Base-by-base conservation (phyloP, 1,284 basidiomycete species). In the Amylostereum areolatum region DNA sequence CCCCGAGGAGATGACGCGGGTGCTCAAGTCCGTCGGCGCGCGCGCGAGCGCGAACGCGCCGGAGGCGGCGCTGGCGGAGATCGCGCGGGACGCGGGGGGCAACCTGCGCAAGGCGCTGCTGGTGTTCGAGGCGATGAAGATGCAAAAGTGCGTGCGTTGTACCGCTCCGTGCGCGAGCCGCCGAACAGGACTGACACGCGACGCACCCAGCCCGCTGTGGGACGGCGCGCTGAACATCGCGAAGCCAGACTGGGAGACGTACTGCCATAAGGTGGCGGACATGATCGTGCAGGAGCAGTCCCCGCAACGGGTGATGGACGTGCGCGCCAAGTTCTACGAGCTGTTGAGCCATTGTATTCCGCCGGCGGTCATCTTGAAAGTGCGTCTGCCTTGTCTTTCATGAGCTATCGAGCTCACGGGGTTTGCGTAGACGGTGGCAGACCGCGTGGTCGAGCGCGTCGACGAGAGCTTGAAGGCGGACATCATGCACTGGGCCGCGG, bases 221-320 rank as follows among this genome's bases (percentile, higher is more conserved):
- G 54, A 81, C 25, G 85, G 87, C 45, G 72, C 84, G 33, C 66
- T 94, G 45, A 76, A 81, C 36, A 89, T 93, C 45, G 92, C 95
- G 11, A 93, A 97, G 68, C 95, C 97, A 10, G 97, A 99, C 63
- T 99, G 97, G 97, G 96, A 99, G 68, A 89, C 88, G n/a, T 99
- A 97, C 64, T 95, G 93, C 58, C 76, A 85, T 57, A 92, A 94
- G 65, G 87, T 97, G 10, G 95, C 91, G n/a, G 92, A 96, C 64
- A 67, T 90, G 60, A 96, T 99, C 58, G 71, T 98, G n/a, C 77
- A 82, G 56, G 92, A 97, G 61, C 97, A 98, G 67, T 82, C 85
- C n/a, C 93, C 97, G 10, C 82, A 87, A 52, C 82, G 85, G 49
- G 82, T 99, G 45, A 89, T 98, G 75, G 91, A 93, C 62, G 89